These are phyloP conservation scores for Melanogaster broomeanus DNA, from an alignment of 768 basidiomycete genomes.

Conservation along the genomic window DNA sequence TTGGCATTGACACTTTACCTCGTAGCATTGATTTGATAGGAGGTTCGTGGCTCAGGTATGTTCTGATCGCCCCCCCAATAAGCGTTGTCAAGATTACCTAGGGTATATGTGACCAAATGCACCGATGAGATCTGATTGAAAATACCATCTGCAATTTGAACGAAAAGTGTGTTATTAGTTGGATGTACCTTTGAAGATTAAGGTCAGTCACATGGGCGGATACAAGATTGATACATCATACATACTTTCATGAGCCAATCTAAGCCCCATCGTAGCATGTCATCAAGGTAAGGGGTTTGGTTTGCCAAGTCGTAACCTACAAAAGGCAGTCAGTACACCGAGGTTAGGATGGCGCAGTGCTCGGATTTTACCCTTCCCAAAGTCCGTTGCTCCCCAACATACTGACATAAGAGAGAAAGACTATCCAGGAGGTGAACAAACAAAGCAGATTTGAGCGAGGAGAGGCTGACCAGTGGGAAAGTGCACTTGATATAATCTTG, in stretches of 20 bases:
- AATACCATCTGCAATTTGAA: slow-evolving; percentile 72
- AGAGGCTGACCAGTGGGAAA: slow-evolving; percentile 67
- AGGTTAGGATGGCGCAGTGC: not conserved
- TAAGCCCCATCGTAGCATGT: slow-evolving; percentile 86
- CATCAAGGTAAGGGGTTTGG: slow-evolving; percentile 90
- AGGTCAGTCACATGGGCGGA: not conserved
- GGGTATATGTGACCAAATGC: slow-evolving; percentile 3
- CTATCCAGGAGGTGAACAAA: slow-evolving; percentile 35
- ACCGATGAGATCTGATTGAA: not conserved
- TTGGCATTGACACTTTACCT: slow-evolving; percentile 30
- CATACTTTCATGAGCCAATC: slow-evolving; percentile 89
- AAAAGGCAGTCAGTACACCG: not conserved
- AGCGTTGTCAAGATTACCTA: slow-evolving; percentile 63
- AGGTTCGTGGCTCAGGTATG: slow-evolving; percentile 74
- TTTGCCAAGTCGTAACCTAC: slow-evolving; percentile 81
- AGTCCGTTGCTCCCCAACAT: slow-evolving; percentile 89
- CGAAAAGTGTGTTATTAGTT: slow-evolving; percentile 65
- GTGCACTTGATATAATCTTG: slow-evolving; percentile 88
- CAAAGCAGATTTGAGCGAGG: not conserved
- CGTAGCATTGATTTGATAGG: slow-evolving; percentile 77
- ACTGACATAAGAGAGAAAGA: slow-evolving; percentile 83
- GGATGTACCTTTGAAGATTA: slow-evolving; percentile 69
- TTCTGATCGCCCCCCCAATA: slow-evolving; percentile 90
- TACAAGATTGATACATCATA: not conserved
- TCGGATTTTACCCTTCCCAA: slow-evolving; percentile 60